A percentile compares a stretch with the other conserved stretches of the same genome.
Evolutionary conservation across 2,329 filamentous ascomycete genomes (phyloP).

Genomic region (Didymella exigua): DNA sequence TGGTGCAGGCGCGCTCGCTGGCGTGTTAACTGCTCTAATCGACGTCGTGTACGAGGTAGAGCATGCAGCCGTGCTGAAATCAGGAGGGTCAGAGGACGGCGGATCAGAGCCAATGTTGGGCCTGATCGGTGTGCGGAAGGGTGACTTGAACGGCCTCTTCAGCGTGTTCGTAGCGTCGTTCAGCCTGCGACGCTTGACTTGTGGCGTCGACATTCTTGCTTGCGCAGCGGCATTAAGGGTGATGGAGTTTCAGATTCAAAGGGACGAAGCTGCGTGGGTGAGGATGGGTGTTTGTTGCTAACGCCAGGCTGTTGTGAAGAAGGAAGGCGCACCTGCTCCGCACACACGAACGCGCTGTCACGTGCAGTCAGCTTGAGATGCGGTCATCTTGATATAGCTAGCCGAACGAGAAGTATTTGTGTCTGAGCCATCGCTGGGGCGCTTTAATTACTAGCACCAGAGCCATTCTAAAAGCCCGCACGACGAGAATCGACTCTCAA

Average conservation of each 20-base stretch:
- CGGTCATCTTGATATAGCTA: too few relatives aligned
- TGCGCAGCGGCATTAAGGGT: constrained; percentile 21
- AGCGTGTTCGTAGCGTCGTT: constrained; percentile 64
- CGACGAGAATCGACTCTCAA: too few relatives aligned
- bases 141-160: constrained; percentile 74
- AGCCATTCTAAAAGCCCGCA: too few relatives aligned
- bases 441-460: too few relatives aligned
- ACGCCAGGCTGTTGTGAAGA: not conserved
- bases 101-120: constrained; percentile 29
- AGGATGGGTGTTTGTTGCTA: not conserved
- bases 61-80: constrained; percentile 14
- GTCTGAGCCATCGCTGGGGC: too few relatives aligned
- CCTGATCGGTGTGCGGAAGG: constrained; percentile 59
- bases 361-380: not conserved
- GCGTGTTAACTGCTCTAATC: not conserved
- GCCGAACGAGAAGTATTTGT: too few relatives aligned
- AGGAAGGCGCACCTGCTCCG: constrained; percentile 3
- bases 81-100: constrained; percentile 34
- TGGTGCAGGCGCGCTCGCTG: not conserved
- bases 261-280: not conserved
- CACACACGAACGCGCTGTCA: constrained; percentile 1
- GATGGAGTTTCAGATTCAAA: not conserved
- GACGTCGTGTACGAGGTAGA: not conserved
- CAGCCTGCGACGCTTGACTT: constrained; percentile 68
- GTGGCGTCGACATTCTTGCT: constrained; percentile 54